These are phyloP conservation scores for Eimeria falciformis DNA, from an alignment of 169 alveolate genomes.

Conservation along the genomic window DNA sequence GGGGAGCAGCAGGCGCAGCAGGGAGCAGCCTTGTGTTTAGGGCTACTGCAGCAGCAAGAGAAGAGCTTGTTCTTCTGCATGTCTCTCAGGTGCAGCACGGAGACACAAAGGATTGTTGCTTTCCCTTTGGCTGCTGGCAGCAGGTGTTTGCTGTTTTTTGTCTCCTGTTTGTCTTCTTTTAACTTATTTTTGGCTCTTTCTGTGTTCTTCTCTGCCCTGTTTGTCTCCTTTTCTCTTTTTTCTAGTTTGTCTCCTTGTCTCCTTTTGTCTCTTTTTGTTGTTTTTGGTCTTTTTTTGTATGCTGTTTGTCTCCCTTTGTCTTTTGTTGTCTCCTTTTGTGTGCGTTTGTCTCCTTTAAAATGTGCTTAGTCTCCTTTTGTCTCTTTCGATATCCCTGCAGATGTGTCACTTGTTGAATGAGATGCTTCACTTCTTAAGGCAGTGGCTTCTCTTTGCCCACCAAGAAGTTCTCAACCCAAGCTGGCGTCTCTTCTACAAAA, in stretches of 20 bases:
- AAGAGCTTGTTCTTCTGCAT: constrained; percentile 18
- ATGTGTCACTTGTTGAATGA: constrained; percentile 1
- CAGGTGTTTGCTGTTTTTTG: background rate
- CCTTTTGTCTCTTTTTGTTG: background rate
- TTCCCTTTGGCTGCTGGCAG: background rate
- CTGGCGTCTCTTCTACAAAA: constrained; percentile 9
- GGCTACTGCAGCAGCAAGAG: constrained; percentile 56
- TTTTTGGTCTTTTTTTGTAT: background rate
- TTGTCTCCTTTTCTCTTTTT: background rate
- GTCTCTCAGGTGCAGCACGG: background rate
- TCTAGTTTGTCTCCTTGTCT: background rate
- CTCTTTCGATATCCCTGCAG: background rate
- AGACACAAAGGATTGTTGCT: background rate
- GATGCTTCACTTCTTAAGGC: constrained; percentile 27
- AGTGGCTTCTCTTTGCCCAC: constrained; percentile 38
- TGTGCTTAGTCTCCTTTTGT: background rate
- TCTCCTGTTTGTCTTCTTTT: background rate
- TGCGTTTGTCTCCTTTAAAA: background rate
- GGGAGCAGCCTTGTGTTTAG: background rate
- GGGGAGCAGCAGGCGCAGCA: constrained; percentile 5
- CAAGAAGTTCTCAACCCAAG: constrained; percentile 21
- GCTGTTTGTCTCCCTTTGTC: background rate
- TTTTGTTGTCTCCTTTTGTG: background rate
- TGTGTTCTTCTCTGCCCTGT: background rate
- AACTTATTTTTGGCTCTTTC: background rate